Base-by-base conservation (phyloP, 306 rosid genomes). In the Quercus alba region DNA sequence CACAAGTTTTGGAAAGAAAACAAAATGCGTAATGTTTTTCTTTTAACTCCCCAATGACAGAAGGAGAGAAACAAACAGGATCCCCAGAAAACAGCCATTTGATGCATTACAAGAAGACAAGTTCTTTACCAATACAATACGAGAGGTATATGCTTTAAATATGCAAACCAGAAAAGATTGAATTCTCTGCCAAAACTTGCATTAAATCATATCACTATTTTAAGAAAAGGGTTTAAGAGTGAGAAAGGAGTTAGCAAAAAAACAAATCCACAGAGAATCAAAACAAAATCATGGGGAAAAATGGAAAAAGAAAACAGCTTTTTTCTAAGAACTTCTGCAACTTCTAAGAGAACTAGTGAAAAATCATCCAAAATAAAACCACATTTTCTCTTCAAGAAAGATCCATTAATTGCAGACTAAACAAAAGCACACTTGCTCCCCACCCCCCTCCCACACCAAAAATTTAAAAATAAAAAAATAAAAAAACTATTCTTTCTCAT, bases 1-100 rank as follows among this genome's bases (percentile, higher is more conserved):
- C 17, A 69, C 76, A 61, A 82, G 80, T 57, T 57, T 75, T 75
- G 1, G 19, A 74, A 85, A 70, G 30, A 41, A 71, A 81, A 52
- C 23, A 78, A 70, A 80, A 78, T 81, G 52, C 72, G 72, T 61
- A 62, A 70, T 70, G 75, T 59, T 82, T 44, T 70, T 19, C 75
- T 38, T 18, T 12, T 0, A 64, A 28, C 4, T 30, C 13, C 70
- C 31, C 70, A 64, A 64, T 5, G 70, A 18, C 70, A 64, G 3
- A 30, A 64, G 31, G 21, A 64, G 70, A 64, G 23, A 11, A 30
- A 25, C 35, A 14, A 63, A 67, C 72, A 9, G 8, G 35, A 35
- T 12, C 54, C 54, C 44, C 72, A 33, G 15, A 67, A 35, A 17
- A 35, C 20, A 67, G 51, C 26, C 46, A 38, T 33, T 67, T 35